A percentile compares a stretch with the other conserved stretches of the same genome.
phyloP scores from a whole-genome alignment of 257 asterid species.

The Penstemon barbatus region DNA sequence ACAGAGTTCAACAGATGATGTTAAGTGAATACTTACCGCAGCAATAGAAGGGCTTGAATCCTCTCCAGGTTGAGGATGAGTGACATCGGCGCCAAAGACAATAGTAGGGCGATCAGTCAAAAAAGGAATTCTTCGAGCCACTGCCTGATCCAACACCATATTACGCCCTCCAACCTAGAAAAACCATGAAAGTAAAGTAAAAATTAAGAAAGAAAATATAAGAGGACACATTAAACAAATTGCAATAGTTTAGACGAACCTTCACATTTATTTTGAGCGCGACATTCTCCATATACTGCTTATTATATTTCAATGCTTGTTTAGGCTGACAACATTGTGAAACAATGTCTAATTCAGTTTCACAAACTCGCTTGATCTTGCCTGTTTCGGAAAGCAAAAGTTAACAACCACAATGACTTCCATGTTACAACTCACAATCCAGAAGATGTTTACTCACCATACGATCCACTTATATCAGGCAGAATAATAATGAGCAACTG shows the following conservation, averaged over 20 bases:
- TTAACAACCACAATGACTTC: neutral
- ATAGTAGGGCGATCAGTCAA: conserved; percentile 64
- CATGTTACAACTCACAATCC: neutral
- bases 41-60: conserved; percentile 85
- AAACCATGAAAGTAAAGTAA: neutral
- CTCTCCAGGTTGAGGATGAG: conserved; percentile 88
- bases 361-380: conserved; percentile 67
- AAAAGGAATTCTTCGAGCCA: conserved; percentile 29
- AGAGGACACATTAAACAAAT: neutral
- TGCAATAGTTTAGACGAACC: conserved; percentile 40
- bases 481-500: conserved; percentile 68
- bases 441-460: conserved; percentile 45
- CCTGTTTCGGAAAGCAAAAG: conserved; percentile 40
- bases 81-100: conserved; percentile 89
- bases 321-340: conserved; percentile 79
- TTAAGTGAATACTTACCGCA: conserved; percentile 48
- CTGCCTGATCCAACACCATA: conserved; percentile 49
- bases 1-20: neutral
- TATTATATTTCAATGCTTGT: conserved; percentile 26
- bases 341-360: conserved; percentile 82
- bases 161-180: conserved; percentile 81
- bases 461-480: conserved; percentile 65
- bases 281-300: conserved; percentile 70
- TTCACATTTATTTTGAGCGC: conserved; percentile 79
- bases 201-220: neutral